A percentile compares a stretch with the other conserved stretches of the same genome.
phyloP scores from a whole-genome alignment of 805 yeast species.

The Yarrowia osloensis region DNA sequence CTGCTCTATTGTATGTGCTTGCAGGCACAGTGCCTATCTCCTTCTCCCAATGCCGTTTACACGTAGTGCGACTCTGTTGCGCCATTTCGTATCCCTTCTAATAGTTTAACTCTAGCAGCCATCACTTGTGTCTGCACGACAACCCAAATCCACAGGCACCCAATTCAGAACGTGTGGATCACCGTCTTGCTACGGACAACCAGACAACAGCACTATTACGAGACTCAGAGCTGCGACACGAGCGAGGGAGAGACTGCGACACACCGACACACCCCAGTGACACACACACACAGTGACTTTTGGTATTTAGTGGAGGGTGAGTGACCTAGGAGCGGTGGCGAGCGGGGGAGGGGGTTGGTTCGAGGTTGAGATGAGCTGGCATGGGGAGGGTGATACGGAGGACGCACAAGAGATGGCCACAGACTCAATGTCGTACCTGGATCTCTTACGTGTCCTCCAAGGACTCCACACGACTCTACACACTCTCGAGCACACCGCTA shows the following conservation, averaged over 20 bases:
- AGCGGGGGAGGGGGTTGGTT: too few relatives aligned
- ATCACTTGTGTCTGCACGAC: slow-evolving; percentile 16
- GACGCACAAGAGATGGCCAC: too few relatives aligned
- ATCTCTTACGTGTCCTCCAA: too few relatives aligned
- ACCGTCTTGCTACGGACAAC: slow-evolving; percentile 8
- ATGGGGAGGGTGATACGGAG: too few relatives aligned
- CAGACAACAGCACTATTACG: not conserved
- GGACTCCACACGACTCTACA: too few relatives aligned
- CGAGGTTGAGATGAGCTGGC: too few relatives aligned
- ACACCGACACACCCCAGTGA: slow-evolving; percentile 3
- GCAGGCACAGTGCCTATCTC: too few relatives aligned
- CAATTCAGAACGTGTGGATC: slow-evolving; percentile 29
- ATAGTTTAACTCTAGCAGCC: slow-evolving; percentile 22
- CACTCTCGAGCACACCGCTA: not conserved
- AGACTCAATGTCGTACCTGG: too few relatives aligned
- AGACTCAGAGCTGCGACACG: not conserved
- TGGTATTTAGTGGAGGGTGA: slow-evolving; percentile 21
- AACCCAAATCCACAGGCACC: slow-evolving; percentile 20
- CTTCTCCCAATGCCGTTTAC: not conserved
- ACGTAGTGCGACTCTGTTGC: not conserved
- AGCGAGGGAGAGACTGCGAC: not conserved
- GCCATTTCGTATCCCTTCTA: slow-evolving; percentile 30
- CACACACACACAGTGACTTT: slow-evolving; percentile 7
- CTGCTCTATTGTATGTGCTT: too few relatives aligned
- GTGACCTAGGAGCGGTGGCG: not conserved